Percentiles rank a stretch among this genome's conserved stretches.
These are phyloP conservation scores for Gynandropsis gynandra DNA, from an alignment of 345 rosid genomes.

Conservation along the genomic window DNA sequence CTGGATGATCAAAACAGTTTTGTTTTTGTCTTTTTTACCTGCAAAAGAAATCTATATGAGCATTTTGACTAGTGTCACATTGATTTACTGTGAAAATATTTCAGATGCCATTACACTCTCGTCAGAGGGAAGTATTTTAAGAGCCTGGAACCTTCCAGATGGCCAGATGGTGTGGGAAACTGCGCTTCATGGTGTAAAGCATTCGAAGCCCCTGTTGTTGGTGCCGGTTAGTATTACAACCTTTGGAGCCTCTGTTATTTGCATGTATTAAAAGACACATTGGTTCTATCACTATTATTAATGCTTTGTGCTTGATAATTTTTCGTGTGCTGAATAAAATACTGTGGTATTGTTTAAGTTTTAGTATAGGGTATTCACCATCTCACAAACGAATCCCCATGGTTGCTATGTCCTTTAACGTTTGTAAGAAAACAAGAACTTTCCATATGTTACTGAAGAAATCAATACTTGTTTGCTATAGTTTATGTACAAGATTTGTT, in stretches of 20 bases:
- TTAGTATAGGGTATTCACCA: too few species aligned
- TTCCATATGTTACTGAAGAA: not conserved
- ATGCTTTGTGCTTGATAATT: too few species aligned
- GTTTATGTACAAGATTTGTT: slow-evolving; percentile 14
- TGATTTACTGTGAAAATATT: slow-evolving; percentile 13
- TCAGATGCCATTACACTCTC: slow-evolving; percentile 85
- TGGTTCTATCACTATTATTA: not conserved
- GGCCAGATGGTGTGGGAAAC: slow-evolving; percentile 99
- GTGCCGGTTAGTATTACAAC: slow-evolving; percentile 48
- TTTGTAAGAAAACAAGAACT: slow-evolving; percentile 6
- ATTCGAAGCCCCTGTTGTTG: slow-evolving; percentile 53
- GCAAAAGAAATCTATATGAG: not conserved
- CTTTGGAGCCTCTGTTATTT: slow-evolving; percentile 11
- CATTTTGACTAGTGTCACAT: slow-evolving; percentile 11
- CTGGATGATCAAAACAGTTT: slow-evolving; percentile 1
- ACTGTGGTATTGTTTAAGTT: too few species aligned
- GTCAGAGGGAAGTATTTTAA: slow-evolving; percentile 60
- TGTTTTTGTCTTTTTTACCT: slow-evolving; percentile 13
- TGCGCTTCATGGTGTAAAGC: slow-evolving; percentile 45
- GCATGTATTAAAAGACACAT: not conserved
- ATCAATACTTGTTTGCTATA: not conserved
- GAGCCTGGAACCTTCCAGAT: slow-evolving; percentile 99
- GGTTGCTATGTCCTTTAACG: not conserved
- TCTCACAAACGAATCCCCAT: too few species aligned
- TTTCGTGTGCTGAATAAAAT: too few species aligned